Percentiles rank a stretch among this genome's conserved stretches.
Evolutionary conservation across 2,329 filamentous ascomycete species (phyloP).

Genomic region (Fusarium mexicanum): DNA sequence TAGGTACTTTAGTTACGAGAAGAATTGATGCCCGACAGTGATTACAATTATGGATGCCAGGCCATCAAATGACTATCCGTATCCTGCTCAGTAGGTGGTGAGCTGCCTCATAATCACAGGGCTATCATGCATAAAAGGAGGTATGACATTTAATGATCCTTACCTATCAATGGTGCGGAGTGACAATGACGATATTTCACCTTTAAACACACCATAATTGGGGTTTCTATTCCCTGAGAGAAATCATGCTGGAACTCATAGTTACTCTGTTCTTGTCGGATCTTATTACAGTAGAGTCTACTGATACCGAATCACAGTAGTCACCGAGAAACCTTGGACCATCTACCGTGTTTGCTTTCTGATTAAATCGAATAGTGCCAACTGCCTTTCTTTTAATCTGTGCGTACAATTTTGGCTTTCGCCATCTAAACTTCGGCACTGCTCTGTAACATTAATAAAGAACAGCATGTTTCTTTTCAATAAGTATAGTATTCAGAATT

Average conservation of each 20-base stretch:
- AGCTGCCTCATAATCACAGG: neutral
- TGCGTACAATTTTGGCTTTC: neutral
- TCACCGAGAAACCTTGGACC: neutral
- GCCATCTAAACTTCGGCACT: neutral
- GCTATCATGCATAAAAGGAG: neutral
- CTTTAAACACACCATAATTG: neutral
- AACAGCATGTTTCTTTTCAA: neutral
- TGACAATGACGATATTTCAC: slow-evolving; percentile 9
- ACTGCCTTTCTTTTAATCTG: neutral
- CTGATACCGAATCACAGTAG: neutral
- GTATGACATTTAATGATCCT: neutral
- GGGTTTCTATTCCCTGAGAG: neutral
- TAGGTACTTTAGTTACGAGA: neutral
- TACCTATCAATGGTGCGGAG: neutral
- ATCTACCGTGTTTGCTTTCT: neutral
- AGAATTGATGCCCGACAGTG: neutral
- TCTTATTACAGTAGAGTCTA: neutral
- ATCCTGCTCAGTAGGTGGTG: neutral
- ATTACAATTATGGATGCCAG: neutral
- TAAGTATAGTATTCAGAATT: neutral
- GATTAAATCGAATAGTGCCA: neutral
- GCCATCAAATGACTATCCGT: neutral
- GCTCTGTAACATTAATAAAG: neutral
- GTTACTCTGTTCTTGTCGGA: neutral
- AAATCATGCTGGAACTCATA: neutral